Percentiles rank a stretch among this genome's conserved stretches.
Evolutionary conservation across 352 stramenopile genomes (phyloP).

Genomic region (Pythium plurisporium): DNA sequence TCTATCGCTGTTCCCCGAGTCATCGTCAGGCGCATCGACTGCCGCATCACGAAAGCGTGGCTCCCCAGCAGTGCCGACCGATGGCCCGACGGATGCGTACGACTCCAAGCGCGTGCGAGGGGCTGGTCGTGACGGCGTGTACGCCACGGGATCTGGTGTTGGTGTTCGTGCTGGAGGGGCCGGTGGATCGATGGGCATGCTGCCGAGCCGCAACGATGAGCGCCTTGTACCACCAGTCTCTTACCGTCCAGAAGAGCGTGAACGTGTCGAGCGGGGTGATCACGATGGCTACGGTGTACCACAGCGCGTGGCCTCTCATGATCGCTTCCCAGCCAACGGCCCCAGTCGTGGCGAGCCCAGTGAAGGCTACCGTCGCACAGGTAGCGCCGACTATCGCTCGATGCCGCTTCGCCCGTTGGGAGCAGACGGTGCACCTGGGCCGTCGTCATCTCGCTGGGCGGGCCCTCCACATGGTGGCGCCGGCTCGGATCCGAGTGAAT

Average conservation of each 20-base stretch:
- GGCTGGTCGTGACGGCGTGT: conserved; percentile 6
- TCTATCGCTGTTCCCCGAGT: conserved; percentile 55
- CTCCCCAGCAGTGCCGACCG: neutral
- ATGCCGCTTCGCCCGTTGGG: conserved; percentile 16
- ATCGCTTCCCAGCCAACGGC: conserved; percentile 12
- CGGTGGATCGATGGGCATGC: conserved; percentile 2
- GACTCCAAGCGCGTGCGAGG: conserved; percentile 31
- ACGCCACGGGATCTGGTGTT: neutral
- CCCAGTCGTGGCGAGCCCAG: conserved; percentile 9
- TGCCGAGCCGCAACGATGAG: conserved; percentile 8
- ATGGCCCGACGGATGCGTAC: conserved; percentile 13
- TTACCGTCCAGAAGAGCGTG: conserved; percentile 3
- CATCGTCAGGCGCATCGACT: neutral
- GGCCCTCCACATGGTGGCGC: conserved; percentile 3
- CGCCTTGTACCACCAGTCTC: conserved; percentile 9
- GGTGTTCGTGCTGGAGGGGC: conserved; percentile 7
- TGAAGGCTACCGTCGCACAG: conserved; percentile 15
- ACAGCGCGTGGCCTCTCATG: conserved; percentile 14
- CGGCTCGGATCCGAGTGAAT: neutral
- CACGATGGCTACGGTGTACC: conserved; percentile 11
- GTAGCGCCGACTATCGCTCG: conserved; percentile 13
- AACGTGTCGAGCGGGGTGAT: conserved; percentile 5
- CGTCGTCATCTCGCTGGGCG: conserved; percentile 13
- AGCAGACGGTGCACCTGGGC: conserved; percentile 3
- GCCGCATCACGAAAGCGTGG: conserved; percentile 23